phyloP scores from a whole-genome alignment of 345 rosid species.

The Acer saccharum region DNA sequence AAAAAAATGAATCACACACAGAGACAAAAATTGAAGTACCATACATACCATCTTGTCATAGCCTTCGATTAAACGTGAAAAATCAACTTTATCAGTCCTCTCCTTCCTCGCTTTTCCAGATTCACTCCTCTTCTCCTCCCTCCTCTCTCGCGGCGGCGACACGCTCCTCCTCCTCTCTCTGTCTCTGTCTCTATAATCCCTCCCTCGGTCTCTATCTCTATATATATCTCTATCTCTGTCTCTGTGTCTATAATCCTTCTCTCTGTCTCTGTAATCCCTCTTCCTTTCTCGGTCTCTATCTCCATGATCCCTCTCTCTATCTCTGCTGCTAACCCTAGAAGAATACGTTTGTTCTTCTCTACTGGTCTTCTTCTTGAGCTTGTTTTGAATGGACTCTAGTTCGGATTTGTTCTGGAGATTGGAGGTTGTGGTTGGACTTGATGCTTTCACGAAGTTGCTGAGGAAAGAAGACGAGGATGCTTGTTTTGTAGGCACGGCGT shows the following conservation, averaged over 20 bases:
- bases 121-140: slow-evolving; percentile 30
- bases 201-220: slow-evolving; percentile 35
- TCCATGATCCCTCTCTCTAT: slow-evolving; percentile 18
- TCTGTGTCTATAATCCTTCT: slow-evolving; percentile 30
- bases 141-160: slow-evolving; percentile 32
- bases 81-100: slow-evolving; percentile 44
- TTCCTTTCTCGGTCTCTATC: slow-evolving; percentile 25
- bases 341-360: slow-evolving; percentile 20
- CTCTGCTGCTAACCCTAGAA: slow-evolving; percentile 33
- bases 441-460: slow-evolving; percentile 70
- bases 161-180: slow-evolving; percentile 39
- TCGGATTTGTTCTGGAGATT: slow-evolving; percentile 62
- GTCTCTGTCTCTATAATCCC: slow-evolving; percentile 37
- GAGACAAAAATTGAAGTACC: neutral
- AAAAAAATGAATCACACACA: too few species aligned
- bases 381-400: slow-evolving; percentile 64
- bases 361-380: slow-evolving; percentile 57
- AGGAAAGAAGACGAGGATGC: slow-evolving; percentile 73
- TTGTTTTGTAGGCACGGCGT: slow-evolving; percentile 46
- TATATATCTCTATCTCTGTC: slow-evolving; percentile 35
- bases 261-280: slow-evolving; percentile 27
- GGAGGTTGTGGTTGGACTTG: slow-evolving; percentile 53
- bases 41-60: slow-evolving; percentile 68
- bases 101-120: slow-evolving; percentile 23
- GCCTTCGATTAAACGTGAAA: slow-evolving; percentile 63